Base-by-base conservation (phyloP, 768 basidiomycete genomes). In the Auriscalpium orientale region DNA sequence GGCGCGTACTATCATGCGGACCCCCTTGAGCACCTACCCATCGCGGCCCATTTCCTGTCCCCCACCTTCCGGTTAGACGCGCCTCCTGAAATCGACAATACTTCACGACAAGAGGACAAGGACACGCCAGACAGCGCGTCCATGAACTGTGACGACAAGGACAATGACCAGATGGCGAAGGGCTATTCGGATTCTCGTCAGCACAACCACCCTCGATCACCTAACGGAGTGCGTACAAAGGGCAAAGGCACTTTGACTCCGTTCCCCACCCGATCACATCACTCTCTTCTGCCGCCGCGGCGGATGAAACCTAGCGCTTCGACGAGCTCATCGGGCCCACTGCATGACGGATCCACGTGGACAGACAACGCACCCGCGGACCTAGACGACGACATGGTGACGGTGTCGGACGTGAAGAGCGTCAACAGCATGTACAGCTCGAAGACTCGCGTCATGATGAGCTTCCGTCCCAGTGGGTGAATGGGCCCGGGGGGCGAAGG, bases 41-140 rank as follows among this genome's bases (percentile, higher is more conserved):
- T 97, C 59, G 94, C 94, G 47, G 85, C 94, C 21, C 85, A 90
- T 50, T 97, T 94, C 77, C 89, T 93, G 74, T 87, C 87, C 4
- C 88, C 89, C 9, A 64, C 65, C 12, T 74, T 76, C 60, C 76
- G 71, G 48, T 70, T 71, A 7, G 75, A 77, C 10, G 85, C 85
- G 10, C 71, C 78, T 0, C 69, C 61, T 8, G 28, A 57, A 52
- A n/a, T 64, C 59, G 46, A 70, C 72, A 45, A 69, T 58, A 33
- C 54, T 54, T 55, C 73, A 47, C 66, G 73, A 68, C 51, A 65
- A 64, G 59, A 82, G 58, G 83, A 82, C 53, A 64, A 74, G 18
- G 75, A 72, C 36, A 74, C 76, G 0, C 83, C 82, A 6, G 81
- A 83, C 58, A 81, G 78, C 45, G 89, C 89, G 59, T 89, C 83